Evolutionary conservation across 495 filamentous ascomycete species (phyloP), one percentile per base, ranked within the genome.

Genomic region (Sabuloglossum arenarium): DNA sequence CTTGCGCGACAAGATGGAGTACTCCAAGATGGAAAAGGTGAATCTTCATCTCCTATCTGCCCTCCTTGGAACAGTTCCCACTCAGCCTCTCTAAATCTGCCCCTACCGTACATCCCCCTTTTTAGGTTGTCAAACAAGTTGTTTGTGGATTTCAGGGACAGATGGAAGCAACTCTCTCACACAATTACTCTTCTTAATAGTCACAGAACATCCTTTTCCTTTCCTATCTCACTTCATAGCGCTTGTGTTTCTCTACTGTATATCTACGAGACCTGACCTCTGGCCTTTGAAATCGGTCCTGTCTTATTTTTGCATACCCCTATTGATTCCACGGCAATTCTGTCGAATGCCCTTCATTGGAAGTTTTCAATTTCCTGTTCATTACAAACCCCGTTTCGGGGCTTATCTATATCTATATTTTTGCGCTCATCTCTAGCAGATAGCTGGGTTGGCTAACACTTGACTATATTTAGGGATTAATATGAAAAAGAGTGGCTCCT

Each of bases 1-100:
- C 27, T 80, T n/a, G 69, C 75, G 11, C 78, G 82, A 43, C 83
- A 89, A 60, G 81, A 82, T 65, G 82, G 80, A 34, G 71, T 70
- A 28, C 72, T 74, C 51, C 67, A 69, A 12, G 72, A 73, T 57
- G 57, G 69, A 45, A 81, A 79, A 65, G 70, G 73, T 63, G 81
- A 82, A 28, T 14, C 14, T 21, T 0, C 1, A 12, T 16, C 45
- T 27, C 29, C 31, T 16, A 14, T 6, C 27, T 34, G 3, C 34
- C 32, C n/a, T 43, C 14, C 14, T 37, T 25, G 2, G 11, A 39
- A 55, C 5, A 55, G 16, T 12, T 14, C 34, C 10, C 11, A 37
- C 5, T 14, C 1, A 37, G 12, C 5, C 12, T 14, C 34, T 43
- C 53, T 14, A 53, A 34, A 19, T 1, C 21, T 55, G 3, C 2